A percentile compares a stretch with the other conserved stretches of the same genome.
Conservation (phyloP, 2,329 filamentous ascomycete species). For the Metarhizium rileyi region DNA sequence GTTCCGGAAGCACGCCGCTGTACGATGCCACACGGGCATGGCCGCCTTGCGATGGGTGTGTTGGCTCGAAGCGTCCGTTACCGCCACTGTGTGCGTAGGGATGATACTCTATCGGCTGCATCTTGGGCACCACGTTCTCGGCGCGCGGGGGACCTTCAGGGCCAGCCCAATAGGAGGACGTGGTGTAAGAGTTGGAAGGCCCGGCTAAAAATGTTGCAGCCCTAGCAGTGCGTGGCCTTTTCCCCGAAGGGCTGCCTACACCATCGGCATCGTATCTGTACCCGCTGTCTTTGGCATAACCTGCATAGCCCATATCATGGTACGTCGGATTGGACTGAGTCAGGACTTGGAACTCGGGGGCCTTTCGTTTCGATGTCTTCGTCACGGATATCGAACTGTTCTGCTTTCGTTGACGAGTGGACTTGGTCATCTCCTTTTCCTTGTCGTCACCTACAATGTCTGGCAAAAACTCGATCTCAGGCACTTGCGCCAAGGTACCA, state of each 20-base stretch:
- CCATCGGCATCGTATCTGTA: conserved; percentile 4
- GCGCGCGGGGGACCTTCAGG: conserved; percentile 10
- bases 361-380: conserved; percentile 17
- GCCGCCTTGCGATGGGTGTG: neutral
- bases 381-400: conserved; percentile 8
- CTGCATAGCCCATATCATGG: conserved; percentile 3
- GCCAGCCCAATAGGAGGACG: conserved; percentile 6
- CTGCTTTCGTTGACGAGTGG: conserved; percentile 13
- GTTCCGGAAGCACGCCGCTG: neutral
- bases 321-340: conserved; percentile 2
- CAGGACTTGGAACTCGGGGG: conserved; percentile 8
- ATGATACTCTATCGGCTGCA: conserved; percentile 13
- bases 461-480: conserved; percentile 50
- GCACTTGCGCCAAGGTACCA: conserved; percentile 35
- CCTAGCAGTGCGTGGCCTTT: conserved; percentile 13
- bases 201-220: conserved; percentile 1
- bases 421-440: conserved; percentile 14
- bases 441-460: conserved; percentile 36
- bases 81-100: conserved; percentile 1
- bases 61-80: neutral
- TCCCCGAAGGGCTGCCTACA: conserved; percentile 13
- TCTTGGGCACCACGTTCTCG: conserved; percentile 14
- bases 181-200: conserved; percentile 2
- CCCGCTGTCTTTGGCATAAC: conserved; percentile 1
- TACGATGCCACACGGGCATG: conserved; percentile 5